These are phyloP conservation scores for Sphaerostilbella broomeana DNA, from an alignment of 2,329 filamentous ascomycete genomes.

Conservation along the genomic window DNA sequence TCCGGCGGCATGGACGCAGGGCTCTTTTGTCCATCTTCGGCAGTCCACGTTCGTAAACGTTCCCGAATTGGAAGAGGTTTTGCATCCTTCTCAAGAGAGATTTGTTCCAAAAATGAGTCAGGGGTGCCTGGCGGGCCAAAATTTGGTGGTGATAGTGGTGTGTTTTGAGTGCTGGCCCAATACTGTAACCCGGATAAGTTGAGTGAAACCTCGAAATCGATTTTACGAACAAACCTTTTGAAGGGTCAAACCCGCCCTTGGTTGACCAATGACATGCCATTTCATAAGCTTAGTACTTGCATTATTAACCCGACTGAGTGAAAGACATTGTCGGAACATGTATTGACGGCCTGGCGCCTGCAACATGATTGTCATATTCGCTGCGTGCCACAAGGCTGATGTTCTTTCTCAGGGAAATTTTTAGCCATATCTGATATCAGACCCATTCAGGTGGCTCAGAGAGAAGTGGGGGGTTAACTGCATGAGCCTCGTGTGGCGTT, in stretches of 20 bases:
- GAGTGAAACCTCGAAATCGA: no score
- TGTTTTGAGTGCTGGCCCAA: conserved; percentile 14
- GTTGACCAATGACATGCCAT: neutral
- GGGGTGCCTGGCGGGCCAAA: no score
- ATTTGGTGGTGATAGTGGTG: neutral
- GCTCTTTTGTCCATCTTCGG: conserved; percentile 26
- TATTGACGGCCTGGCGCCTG: conserved; percentile 24
- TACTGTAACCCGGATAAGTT: conserved; percentile 13
- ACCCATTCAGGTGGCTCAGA: no score
- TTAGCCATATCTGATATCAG: conserved; percentile 20
- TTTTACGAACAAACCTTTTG: conserved; percentile 5
- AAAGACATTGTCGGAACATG: conserved; percentile 29
- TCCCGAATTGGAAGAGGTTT: conserved; percentile 30
- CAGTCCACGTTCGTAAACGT: conserved; percentile 36
- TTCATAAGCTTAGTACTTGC: neutral
- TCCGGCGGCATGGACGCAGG: conserved; percentile 21
- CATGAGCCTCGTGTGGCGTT: no score
- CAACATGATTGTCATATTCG: conserved; percentile 26
- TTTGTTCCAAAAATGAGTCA: no score
- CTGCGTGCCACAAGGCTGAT: conserved; percentile 11
- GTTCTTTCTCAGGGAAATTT: conserved; percentile 17
- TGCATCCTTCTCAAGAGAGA: conserved; percentile 5
- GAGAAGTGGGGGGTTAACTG: no score
- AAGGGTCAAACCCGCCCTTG: neutral
- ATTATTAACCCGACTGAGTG: conserved; percentile 1